Base-by-base conservation (phyloP, 2,329 filamentous ascomycete genomes). In the Ustulina deusta region DNA sequence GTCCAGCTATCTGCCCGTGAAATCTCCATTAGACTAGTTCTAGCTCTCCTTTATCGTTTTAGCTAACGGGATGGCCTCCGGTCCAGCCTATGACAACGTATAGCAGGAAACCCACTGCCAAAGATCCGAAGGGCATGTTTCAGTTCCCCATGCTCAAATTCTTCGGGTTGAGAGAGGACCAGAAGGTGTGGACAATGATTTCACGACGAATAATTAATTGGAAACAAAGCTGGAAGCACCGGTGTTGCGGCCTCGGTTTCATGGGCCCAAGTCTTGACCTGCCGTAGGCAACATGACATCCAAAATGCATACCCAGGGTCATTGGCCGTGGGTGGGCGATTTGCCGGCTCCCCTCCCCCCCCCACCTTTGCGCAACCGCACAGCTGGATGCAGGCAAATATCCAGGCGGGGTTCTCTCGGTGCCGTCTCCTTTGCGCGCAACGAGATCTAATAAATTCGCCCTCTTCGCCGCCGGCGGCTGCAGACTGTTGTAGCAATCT, bases 1-100 rank as follows among this genome's bases (percentile, higher is more conserved):
- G 73, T 71, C 74, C 74, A 75, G 59, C 61, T 27, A 61, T 64
- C 60, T 65, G 51, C 61, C 57, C 58, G 48, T 69, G 62, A 56
- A 66, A 52, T 68, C 54, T 60, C 56, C 68, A 65, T 62, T 65
- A 46, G 20, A 56, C 36, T 56, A 56, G 59, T 48, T 70, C 67
- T n/a, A n/a, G n/a, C n/a, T n/a, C n/a, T n/a, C 69, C 68, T 59
- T 59, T 61, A 49, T 63, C 68, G 66, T 65, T 56, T 68, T 69
- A 63, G 63, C 72, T 52, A 51, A 69, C 42, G 68, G 58, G 62
- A 68, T 61, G 44, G 55, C 36, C 59, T 55, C 62, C 49, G 67
- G 64, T 48, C 36, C 44, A 17, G 54, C 25, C 54, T 54, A 25
- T 32, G 22, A 20, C 25, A 17, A 42, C 34, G 13, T 20, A 32